Evolutionary conservation across 2,329 filamentous ascomycete species (phyloP).

Genomic region (Fusarium phyllophilum): DNA sequence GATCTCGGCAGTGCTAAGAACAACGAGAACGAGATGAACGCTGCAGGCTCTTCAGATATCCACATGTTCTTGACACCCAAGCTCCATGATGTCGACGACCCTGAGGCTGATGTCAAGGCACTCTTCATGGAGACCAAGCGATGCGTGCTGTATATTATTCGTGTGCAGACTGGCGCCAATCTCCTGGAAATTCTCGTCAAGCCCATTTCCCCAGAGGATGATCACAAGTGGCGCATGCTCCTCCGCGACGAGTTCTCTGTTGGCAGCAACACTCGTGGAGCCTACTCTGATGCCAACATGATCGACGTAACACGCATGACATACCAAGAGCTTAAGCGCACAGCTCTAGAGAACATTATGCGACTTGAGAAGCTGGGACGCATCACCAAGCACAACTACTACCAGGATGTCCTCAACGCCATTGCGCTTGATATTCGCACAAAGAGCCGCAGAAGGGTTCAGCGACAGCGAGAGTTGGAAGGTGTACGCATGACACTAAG

Average conservation of each 20-base stretch:
- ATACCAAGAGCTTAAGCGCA: slow-evolving; percentile 92
- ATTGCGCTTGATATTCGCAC: slow-evolving; percentile 97
- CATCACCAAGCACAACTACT: slow-evolving; percentile 89
- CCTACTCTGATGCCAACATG: slow-evolving; percentile 91
- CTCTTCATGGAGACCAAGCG: slow-evolving; percentile 99
- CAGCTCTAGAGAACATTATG: slow-evolving; percentile 93
- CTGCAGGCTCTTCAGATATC: slow-evolving; percentile 87
- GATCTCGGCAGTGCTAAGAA: slow-evolving; percentile 96
- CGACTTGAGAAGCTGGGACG: slow-evolving; percentile 86
- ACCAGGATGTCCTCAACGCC: slow-evolving; percentile 97
- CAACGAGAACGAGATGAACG: slow-evolving; percentile 93
- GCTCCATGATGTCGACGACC: slow-evolving; percentile 89
- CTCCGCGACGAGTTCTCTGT: slow-evolving; percentile 81
- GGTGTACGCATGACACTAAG: slow-evolving; percentile 78
- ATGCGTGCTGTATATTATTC: slow-evolving; percentile 96
- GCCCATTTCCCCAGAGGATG: slow-evolving; percentile 86
- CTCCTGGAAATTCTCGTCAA: slow-evolving; percentile 96
- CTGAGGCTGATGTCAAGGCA: slow-evolving; percentile 89
- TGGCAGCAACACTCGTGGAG: slow-evolving; percentile 76
- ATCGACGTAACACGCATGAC: slow-evolving; percentile 89
- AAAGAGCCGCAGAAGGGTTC: slow-evolving; percentile 92
- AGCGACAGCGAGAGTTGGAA: slow-evolving; percentile 91
- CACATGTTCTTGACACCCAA: slow-evolving; percentile 91
- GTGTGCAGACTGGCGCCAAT: slow-evolving; percentile 89
- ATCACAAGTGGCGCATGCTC: slow-evolving; percentile 84